Evolutionary conservation across 768 basidiomycete genomes (phyloP), one percentile per base, ranked within the genome.

Genomic region (Roridomyces roridus): DNA sequence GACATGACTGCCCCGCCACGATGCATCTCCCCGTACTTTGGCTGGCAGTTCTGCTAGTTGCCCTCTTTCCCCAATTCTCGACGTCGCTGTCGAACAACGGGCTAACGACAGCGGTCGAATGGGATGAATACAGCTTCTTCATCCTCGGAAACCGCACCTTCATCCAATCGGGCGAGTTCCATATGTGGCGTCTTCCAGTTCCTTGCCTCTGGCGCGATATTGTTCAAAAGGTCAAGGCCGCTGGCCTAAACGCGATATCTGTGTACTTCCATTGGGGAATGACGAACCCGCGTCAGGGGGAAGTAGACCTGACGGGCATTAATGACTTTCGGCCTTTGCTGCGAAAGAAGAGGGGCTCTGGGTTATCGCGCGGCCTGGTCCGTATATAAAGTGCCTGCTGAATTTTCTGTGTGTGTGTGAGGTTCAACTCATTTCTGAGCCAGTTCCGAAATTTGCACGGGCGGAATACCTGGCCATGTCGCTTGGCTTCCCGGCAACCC

Each of bases 181-280:
- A 86, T 57, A 76, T 82, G 6, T 88, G 82, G 71, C 79, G 85
- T 24, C 71, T 87, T 18, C 86, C 84, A 15, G 83, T 86, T 4
- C 84, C 83, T 26, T 76, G 76, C 10, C 71, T 88, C 25, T 87
- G 86, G 85, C 69, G 77, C 17, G 86, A 87, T 62, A 77, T 87
- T 34, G 74, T 87, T 37, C 82, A 88, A 52, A 88, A 83, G 65
- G 69, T 79, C 53, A 84, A 84, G 54, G 84, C 84, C 2, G 81
- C 82, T 0, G 87, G 86, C 5, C 76, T 88, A 56, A 87, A 86
- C 37, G 75, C 79, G 0, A 70, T 84, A 50, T 82, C 83, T 48
- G 72, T 87, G 34, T 87, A 87, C 63, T 75, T 78, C 2, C 85
- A 87, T 57, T 84, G 84, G 86, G 85, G 74, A 5, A 55, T 85